Conservation (phyloP, 164 flowering plant species). For the Vitis cinerea region DNA sequence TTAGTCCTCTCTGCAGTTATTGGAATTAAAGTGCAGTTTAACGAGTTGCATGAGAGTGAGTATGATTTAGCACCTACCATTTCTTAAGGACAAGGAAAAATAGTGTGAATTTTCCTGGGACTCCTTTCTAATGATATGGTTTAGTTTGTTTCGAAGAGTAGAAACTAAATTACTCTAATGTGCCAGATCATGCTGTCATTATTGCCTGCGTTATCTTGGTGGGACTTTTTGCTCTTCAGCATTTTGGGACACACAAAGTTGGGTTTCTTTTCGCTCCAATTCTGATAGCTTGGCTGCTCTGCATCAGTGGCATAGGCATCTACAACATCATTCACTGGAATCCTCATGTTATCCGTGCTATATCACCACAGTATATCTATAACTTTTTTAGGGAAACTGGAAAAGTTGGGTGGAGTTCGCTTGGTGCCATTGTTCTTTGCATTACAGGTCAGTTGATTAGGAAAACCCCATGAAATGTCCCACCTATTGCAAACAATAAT, state of each 20-base stretch:
- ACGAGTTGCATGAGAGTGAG: slow-evolving; percentile 45
- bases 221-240: slow-evolving; percentile 65
- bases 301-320: slow-evolving; percentile 57
- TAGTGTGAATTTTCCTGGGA: not conserved
- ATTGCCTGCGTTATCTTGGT: slow-evolving; percentile 53
- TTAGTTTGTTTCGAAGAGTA: not conserved
- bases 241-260: slow-evolving; percentile 58
- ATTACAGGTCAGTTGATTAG: slow-evolving; percentile 45
- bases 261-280: slow-evolving; percentile 71
- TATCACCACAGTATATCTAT: slow-evolving; percentile 54
- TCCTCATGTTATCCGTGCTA: slow-evolving; percentile 39
- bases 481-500: not conserved
- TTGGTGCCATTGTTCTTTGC: slow-evolving; percentile 60
- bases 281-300: slow-evolving; percentile 56
- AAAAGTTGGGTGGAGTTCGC: slow-evolving; percentile 55
- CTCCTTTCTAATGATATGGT: not conserved
- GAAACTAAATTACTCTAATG: no score
- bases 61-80: not conserved
- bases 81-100: no score
- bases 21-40: slow-evolving; percentile 38
- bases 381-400: slow-evolving; percentile 45
- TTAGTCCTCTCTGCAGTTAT: slow-evolving; percentile 54
- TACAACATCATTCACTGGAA: slow-evolving; percentile 63
- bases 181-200: slow-evolving; percentile 37
- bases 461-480: no score